Evolutionary conservation across 306 rosid genomes (phyloP), one percentile per base, ranked within the genome.

Genomic region (Citrullus mucosospermus): DNA sequence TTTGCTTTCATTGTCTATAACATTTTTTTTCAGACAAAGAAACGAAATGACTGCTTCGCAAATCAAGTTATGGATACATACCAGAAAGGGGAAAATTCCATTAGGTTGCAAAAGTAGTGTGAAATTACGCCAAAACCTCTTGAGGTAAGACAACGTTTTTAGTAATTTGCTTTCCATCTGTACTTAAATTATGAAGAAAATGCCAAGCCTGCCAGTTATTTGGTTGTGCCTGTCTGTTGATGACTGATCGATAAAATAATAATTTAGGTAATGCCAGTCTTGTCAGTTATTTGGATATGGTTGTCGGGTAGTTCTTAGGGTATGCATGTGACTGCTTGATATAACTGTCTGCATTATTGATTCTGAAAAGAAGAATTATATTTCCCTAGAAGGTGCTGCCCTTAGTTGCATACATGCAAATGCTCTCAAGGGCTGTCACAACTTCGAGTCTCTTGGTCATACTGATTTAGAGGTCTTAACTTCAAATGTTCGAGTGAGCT

Each of bases 311-410:
- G 80, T 71, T 9, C 61, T 36, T 67, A n/a, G 61, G 76, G 78
- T 73, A 53, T 39, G 77, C 93, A 89, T 82, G 90, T 84, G 90
- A 79, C 74, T 34, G 28, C 72, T 53, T 83, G 83, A 78, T 87
- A 43, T 69, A 69, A 65, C 78, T 57, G 85, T 79, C 30, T 67
- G 67, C 83, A 73, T 83, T 50, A 79, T 84, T 66, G 80, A 76
- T 13, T 34, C 54, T 75, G 18, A 9, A n/a, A 17, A 17, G 18
- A 48, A 28, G 7, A 72, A 28, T 28, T 72, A 72, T 48, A 72
- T 70, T 20, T 44, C 46, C 51, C 34, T 41, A 20, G 17, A 18
- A n/a, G 17, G 17, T 68, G 30, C 72, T 38, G 14, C 53, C 6
- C 3, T 9, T 43, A 20, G 0, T 68, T 68, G 75, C 74, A n/a